Conservation (phyloP, 2,329 filamentous ascomycete genomes). For the Alternaria atra region DNA sequence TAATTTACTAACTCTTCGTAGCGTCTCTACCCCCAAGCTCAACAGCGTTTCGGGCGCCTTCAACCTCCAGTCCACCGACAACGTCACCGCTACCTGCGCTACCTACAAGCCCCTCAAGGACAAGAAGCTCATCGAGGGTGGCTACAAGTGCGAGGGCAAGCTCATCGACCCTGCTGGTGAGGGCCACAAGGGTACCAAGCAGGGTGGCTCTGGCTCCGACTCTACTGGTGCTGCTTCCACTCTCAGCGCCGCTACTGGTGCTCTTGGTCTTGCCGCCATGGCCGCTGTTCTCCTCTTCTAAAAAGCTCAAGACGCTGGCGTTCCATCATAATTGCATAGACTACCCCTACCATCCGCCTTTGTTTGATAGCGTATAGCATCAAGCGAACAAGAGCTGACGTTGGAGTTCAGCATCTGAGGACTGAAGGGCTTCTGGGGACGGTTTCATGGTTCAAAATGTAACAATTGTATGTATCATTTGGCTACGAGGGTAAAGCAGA, state of each 20-base stretch:
- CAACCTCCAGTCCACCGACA: constrained; percentile 58
- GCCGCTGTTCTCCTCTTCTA: constrained; percentile 60
- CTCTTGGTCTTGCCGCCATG: constrained; percentile 57
- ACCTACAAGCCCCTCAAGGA: constrained; percentile 56
- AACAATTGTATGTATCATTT: constrained; percentile 50
- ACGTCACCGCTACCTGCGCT: constrained; percentile 53
- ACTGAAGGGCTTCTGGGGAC: constrained; percentile 34
- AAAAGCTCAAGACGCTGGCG: constrained; percentile 49
- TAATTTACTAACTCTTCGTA: constrained; percentile 54
- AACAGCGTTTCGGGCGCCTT: constrained; percentile 59
- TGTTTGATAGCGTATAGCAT: constrained; percentile 46
- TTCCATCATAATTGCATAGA: constrained; percentile 52
- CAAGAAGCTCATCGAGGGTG: constrained; percentile 55
- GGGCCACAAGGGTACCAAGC: constrained; percentile 46
- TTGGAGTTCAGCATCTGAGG: constrained; percentile 33
- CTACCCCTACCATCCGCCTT: constrained; percentile 47
- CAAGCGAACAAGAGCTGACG: constrained; percentile 34
- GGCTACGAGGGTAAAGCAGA: constrained; percentile 44
- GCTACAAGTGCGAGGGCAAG: constrained; percentile 53
- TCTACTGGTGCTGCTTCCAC: constrained; percentile 51
- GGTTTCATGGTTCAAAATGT: constrained; percentile 41
- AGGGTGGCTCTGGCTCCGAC: constrained; percentile 30
- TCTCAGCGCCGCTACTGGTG: constrained; percentile 53
- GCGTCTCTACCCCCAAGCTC: constrained; percentile 72
- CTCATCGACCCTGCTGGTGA: constrained; percentile 49